These are phyloP conservation scores for Rhodocollybia butyracea DNA, from an alignment of 768 basidiomycete species.

Conservation along the genomic window DNA sequence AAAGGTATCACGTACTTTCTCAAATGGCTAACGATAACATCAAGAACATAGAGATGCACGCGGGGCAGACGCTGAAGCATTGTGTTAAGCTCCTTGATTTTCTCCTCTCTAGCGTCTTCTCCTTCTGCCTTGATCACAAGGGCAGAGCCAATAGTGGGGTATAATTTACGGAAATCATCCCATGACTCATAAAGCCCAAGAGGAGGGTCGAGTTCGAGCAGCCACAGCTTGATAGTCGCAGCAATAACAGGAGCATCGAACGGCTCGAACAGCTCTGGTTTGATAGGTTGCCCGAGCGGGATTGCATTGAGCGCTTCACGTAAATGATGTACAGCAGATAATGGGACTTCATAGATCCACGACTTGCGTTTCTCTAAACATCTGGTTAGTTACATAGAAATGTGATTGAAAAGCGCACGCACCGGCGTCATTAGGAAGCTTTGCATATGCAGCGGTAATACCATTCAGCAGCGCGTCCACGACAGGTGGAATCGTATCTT, in stretches of 20 bases:
- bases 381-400: neutral
- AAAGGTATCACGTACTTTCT: conserved; percentile 45
- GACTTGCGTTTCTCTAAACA: conserved; percentile 73
- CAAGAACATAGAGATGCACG: conserved; percentile 78
- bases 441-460: conserved; percentile 60
- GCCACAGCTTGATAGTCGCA: conserved; percentile 82
- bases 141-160: conserved; percentile 57
- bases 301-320: conserved; percentile 80
- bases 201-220: conserved; percentile 89
- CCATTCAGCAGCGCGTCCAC: conserved; percentile 63
- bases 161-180: conserved; percentile 88
- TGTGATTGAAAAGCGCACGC: conserved; percentile 21
- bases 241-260: conserved; percentile 89
- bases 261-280: conserved; percentile 47
- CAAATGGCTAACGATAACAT: conserved; percentile 75
- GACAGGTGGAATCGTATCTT: conserved; percentile 69
- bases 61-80: conserved; percentile 71
- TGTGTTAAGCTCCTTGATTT: conserved; percentile 55
- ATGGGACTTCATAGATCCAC: conserved; percentile 95
- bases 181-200: conserved; percentile 84
- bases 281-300: conserved; percentile 54
- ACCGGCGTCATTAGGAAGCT: conserved; percentile 63
- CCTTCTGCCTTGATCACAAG: conserved; percentile 46
- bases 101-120: conserved; percentile 52
- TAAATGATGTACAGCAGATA: conserved; percentile 79